Base-by-base conservation (phyloP, 108 stramenopile genomes). In the Tribonema minus region DNA sequence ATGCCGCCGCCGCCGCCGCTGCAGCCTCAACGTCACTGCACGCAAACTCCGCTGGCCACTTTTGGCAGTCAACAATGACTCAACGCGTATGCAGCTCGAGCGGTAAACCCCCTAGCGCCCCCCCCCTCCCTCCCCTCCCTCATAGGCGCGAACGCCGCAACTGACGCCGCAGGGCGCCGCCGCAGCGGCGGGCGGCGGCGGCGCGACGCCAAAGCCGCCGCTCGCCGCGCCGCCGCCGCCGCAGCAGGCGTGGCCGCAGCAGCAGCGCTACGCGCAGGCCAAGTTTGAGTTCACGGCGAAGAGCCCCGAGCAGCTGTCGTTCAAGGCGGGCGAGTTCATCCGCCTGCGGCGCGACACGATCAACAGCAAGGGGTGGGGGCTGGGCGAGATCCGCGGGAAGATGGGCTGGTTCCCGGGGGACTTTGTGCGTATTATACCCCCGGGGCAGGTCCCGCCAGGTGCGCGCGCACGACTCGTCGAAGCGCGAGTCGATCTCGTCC, bases 331-430 rank as follows among this genome's bases (percentile, higher is more conserved):
- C 38, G 76, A 78, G 27, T 25, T 68, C 33, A 67, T 78, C 27
- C 54, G 65, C 39, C 76, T 78, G 4, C 76, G 40, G 7, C 33
- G 36, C 37, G 76, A 78, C 12, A 78, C 64, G 76, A 64, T 78
- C 0, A 78, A 78, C 59, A 64, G 66, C 9, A 78, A 78, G 41
- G 76, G 76, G 7, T 78, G 76, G 76, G 76, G 76, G 1, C 67
- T 78, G 1, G 76, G 76, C 15, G 38, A 78, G 67, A 64, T 54
- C 0, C 64, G 65, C 58, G 76, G 76, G 0, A 78, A 78, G 68
- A 67, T 78, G 27, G 76, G 76, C 58, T 78, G 76, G 76, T 78
- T 78, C 59, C 76, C 76, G 25, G 76, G 65, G 23, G 76, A 78
- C 67, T 78, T 78, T 41, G 76, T 78, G 5, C 59, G 65, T 7